Conservation (phyloP, 257 asterid species). For the Primulina huaijiensis region DNA sequence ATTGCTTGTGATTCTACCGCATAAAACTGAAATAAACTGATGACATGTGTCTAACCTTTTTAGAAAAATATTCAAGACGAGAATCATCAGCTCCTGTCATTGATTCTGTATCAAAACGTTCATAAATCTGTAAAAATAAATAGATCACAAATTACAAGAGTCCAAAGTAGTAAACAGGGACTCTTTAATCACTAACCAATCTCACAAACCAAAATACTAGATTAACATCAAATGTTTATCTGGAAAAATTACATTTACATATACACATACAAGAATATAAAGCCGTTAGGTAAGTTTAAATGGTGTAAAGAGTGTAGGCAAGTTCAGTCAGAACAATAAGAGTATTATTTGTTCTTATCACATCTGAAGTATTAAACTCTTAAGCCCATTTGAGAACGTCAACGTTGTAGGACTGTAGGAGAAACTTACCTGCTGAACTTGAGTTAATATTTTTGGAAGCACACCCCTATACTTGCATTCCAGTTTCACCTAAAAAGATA, state of each 20-base stretch:
- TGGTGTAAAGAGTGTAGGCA: not conserved
- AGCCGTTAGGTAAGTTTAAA: slow-evolving; percentile 7
- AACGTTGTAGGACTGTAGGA: not conserved
- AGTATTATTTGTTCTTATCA: not conserved
- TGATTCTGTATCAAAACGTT: slow-evolving; percentile 66
- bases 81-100: slow-evolving; percentile 66
- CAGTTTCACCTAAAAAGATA: slow-evolving; percentile 63
- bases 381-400: not conserved
- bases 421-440: slow-evolving; percentile 63
- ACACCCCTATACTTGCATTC: slow-evolving; percentile 75
- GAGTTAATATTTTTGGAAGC: slow-evolving; percentile 74
- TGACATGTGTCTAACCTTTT: slow-evolving; percentile 52
- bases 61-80: slow-evolving; percentile 70
- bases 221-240: not conserved
- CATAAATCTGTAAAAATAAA: slow-evolving; percentile 54
- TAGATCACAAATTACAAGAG: slow-evolving; percentile 19
- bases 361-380: not conserved
- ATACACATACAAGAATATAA: not conserved
- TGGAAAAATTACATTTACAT: not conserved
- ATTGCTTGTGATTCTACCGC: slow-evolving; percentile 6
- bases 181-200: not conserved
- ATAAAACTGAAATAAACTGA: slow-evolving; percentile 19
- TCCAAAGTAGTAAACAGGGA: slow-evolving; percentile 8
- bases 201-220: not conserved
- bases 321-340: slow-evolving; percentile 2